These are phyloP conservation scores for Lachnellula hyalina DNA, from an alignment of 2,329 filamentous ascomycete genomes.

Conservation along the genomic window DNA sequence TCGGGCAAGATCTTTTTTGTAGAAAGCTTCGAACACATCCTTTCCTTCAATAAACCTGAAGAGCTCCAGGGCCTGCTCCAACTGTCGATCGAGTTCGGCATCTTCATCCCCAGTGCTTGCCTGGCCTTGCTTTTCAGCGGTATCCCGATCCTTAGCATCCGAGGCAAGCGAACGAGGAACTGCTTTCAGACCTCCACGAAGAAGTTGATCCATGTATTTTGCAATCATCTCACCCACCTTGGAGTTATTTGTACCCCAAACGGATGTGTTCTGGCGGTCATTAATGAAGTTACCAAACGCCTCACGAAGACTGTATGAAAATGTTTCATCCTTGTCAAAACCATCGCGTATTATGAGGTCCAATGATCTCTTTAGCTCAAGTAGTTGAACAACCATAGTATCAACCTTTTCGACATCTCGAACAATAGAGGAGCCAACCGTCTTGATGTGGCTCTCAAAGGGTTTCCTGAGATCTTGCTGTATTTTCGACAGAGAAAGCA, in stretches of 20 bases:
- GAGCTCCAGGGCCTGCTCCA: slow-evolving; percentile 88
- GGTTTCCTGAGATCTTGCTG: slow-evolving; percentile 64
- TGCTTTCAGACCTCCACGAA: slow-evolving; percentile 82
- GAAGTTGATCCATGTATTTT: slow-evolving; percentile 86
- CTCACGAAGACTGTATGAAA: slow-evolving; percentile 75
- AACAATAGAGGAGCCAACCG: slow-evolving; percentile 71
- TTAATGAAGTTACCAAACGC: slow-evolving; percentile 91
- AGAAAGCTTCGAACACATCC: slow-evolving; percentile 96
- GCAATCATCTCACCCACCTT: slow-evolving; percentile 99
- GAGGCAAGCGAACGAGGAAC: slow-evolving; percentile 65
- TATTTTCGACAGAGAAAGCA: slow-evolving; percentile 68
- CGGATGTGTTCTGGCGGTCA: slow-evolving; percentile 65
- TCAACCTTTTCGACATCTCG: slow-evolving; percentile 72
- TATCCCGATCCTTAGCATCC: slow-evolving; percentile 51
- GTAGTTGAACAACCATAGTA: slow-evolving; percentile 78
- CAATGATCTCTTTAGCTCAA: slow-evolving; percentile 74
- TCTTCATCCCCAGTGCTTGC: slow-evolving; percentile 78
- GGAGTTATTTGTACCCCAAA: slow-evolving; percentile 77
- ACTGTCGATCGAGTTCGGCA: slow-evolving; percentile 81
- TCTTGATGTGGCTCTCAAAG: slow-evolving; percentile 75
- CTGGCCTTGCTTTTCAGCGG: slow-evolving; percentile 56
- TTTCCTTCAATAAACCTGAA: slow-evolving; percentile 98
- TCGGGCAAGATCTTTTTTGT: slow-evolving; percentile 93
- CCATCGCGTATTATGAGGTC: slow-evolving; percentile 72
- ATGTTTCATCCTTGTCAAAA: slow-evolving; percentile 70